Evolutionary conservation across 1,284 basidiomycete species (phyloP).

Genomic region (Malassezia furfur): DNA sequence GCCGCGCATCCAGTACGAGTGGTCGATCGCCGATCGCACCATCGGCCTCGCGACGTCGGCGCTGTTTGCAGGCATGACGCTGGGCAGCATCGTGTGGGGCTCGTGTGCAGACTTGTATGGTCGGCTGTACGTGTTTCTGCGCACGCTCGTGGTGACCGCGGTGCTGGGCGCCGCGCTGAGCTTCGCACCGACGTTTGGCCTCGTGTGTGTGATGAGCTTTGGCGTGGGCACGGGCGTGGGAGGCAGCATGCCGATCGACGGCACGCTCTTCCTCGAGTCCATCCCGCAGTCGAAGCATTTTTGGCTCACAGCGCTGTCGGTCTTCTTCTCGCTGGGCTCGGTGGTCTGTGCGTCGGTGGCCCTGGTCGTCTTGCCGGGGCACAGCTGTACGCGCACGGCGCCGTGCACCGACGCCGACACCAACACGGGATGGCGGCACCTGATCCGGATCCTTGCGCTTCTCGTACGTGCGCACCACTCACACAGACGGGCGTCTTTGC

Average conservation of each 20-base stretch:
- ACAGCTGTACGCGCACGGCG: background rate
- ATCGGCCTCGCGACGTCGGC: slow-evolving; percentile 68
- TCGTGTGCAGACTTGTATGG: slow-evolving; percentile 54
- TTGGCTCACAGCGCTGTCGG: slow-evolving; percentile 83
- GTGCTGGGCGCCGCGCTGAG: slow-evolving; percentile 71
- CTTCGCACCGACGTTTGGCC: slow-evolving; percentile 62
- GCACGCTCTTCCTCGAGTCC: slow-evolving; percentile 84
- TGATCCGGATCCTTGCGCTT: slow-evolving; percentile 18
- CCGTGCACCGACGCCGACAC: background rate
- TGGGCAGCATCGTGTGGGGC: slow-evolving; percentile 62
- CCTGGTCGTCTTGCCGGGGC: slow-evolving; percentile 22
- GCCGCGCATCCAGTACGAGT: slow-evolving; percentile 79
- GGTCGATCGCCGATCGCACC: slow-evolving; percentile 59
- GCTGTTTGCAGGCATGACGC: slow-evolving; percentile 89
- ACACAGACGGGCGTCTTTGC: slow-evolving; percentile 16
- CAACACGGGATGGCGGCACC: slow-evolving; percentile 22
- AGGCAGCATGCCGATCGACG: slow-evolving; percentile 78
- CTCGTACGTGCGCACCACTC: background rate
- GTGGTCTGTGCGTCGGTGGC: slow-evolving; percentile 27
- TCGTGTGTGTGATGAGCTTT: slow-evolving; percentile 71
- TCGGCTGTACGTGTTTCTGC: slow-evolving; percentile 78
- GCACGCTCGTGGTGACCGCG: slow-evolving; percentile 78
- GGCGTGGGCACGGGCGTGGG: slow-evolving; percentile 82
- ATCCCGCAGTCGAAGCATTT: slow-evolving; percentile 83
- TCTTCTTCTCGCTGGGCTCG: slow-evolving; percentile 55